Evolutionary conservation across 2,329 filamentous ascomycete genomes (phyloP), one percentile per base, ranked within the genome.

Genomic region (Nectriaceae sp.): DNA sequence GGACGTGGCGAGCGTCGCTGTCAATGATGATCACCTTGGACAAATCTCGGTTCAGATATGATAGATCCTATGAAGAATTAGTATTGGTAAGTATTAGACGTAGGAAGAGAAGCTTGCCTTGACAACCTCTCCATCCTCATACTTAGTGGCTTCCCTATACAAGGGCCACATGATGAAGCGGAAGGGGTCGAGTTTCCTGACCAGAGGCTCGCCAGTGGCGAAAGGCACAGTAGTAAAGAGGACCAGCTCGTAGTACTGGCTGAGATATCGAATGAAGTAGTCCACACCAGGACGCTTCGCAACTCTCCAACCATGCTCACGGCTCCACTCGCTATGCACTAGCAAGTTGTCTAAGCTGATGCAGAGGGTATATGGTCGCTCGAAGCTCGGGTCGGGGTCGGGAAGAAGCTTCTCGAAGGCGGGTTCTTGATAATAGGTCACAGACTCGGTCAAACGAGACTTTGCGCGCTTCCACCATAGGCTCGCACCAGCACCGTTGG

Each of bases 181-280:
- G 78, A 89, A 97, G 29, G 93, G 94, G 66, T 99, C 94, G 51
- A 99, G 78, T 73, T 99, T 99, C 64, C 90, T 85, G 57, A 97
- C 83, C 43, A 99, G 81, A 20, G 90, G 90, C 60, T 97, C 91
- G 21, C 86, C 93, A 66, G 90, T 88, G 64, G 84, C 85, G 64
- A 85, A 90, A 1, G 93, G 91, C 40, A 94, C 87, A 33, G 83
- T 89, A 24, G 94, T 99, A 75, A 97, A 99, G 56, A 99, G 84
- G 44, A 97, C 94, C 46, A 99, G 79, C 71, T 99, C 94, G 67
- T 97, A 99, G 79, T 99, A 97, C 70, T 97, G 92, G 72, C 89
- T 93, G 41, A 99, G 81, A 70, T 99, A 99, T 65, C 90, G 89
- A 55, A 99, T 75, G 75, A 99, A 99, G 75, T 99, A 99, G 74